Conservation (phyloP, 352 stramenopile species). For the Globisporangium spiculum region DNA sequence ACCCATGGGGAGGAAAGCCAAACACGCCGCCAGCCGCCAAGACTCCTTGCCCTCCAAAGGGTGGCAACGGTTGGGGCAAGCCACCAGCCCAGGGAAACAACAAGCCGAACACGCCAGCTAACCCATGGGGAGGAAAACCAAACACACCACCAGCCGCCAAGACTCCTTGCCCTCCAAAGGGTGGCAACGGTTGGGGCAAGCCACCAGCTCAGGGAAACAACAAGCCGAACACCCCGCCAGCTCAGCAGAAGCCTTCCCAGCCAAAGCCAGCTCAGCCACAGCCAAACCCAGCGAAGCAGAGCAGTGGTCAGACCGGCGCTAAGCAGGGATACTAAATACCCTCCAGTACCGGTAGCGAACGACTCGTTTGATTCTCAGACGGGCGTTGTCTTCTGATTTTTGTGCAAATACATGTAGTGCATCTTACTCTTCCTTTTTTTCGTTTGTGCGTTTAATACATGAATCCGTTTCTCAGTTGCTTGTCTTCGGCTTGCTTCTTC, state of each 20-base stretch:
- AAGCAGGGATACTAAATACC: slow-evolving; percentile 13
- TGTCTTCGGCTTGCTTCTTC: neutral
- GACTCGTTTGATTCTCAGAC: neutral
- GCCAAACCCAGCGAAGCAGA: slow-evolving; percentile 12
- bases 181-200: neutral
- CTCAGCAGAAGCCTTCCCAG: slow-evolving; percentile 7
- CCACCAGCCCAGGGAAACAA: neutral
- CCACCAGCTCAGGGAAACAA: neutral
- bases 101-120: slow-evolving; percentile 3
- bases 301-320: slow-evolving; percentile 1
- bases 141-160: slow-evolving; percentile 8
- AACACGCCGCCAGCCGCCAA: slow-evolving; percentile 9
- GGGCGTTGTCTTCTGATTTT: neutral
- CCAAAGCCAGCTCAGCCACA: slow-evolving; percentile 5
- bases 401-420: slow-evolving; percentile 6
- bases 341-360: neutral
- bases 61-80: neutral
- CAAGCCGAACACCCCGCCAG: slow-evolving; percentile 1
- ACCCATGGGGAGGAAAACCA: slow-evolving; percentile 7
- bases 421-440: neutral
- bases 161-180: slow-evolving; percentile 12
- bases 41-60: slow-evolving; percentile 12
- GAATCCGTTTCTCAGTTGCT: neutral
- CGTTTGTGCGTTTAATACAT: slow-evolving; percentile 2
- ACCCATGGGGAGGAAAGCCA: slow-evolving; percentile 8